Conservation (phyloP, 352 stramenopile genomes). For the Phytophthora crassamura region DNA sequence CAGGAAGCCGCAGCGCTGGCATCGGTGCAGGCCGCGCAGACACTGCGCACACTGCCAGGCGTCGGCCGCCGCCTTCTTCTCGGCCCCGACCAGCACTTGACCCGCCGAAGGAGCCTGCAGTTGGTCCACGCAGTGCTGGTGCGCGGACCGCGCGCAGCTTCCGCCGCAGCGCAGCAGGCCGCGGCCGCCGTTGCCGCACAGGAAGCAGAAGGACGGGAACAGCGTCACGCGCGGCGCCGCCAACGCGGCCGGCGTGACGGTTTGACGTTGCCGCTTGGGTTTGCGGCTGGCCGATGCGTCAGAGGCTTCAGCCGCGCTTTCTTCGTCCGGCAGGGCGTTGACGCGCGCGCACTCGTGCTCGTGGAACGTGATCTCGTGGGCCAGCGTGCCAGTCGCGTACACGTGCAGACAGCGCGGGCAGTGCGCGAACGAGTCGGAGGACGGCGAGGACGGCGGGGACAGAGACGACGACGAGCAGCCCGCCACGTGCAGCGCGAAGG, state of each 20-base stretch:
- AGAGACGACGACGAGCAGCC: constrained; percentile 42
- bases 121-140: constrained; percentile 67
- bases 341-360: constrained; percentile 79
- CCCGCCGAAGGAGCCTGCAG: constrained; percentile 39
- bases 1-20: constrained; percentile 74
- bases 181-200: constrained; percentile 60
- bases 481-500: constrained; percentile 66
- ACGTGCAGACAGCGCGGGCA: constrained; percentile 74
- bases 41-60: constrained; percentile 78
- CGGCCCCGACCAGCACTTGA: constrained; percentile 20
- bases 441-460: constrained; percentile 18
- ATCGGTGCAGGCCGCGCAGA: constrained; percentile 59
- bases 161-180: constrained; percentile 65
- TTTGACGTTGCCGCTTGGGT: constrained; percentile 41
- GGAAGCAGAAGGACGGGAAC: constrained; percentile 62
- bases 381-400: constrained; percentile 49
- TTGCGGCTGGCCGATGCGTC: constrained; percentile 2
- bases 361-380: constrained; percentile 78
- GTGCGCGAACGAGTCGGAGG: constrained; percentile 20
- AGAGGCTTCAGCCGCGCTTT: neutral
- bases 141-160: constrained; percentile 64
- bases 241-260: neutral
- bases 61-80: constrained; percentile 43
- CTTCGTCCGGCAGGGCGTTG: constrained; percentile 39
- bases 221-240: constrained; percentile 38